Base-by-base conservation (phyloP, 2,329 filamentous ascomycete genomes). In the Paecilomyces sp. region DNA sequence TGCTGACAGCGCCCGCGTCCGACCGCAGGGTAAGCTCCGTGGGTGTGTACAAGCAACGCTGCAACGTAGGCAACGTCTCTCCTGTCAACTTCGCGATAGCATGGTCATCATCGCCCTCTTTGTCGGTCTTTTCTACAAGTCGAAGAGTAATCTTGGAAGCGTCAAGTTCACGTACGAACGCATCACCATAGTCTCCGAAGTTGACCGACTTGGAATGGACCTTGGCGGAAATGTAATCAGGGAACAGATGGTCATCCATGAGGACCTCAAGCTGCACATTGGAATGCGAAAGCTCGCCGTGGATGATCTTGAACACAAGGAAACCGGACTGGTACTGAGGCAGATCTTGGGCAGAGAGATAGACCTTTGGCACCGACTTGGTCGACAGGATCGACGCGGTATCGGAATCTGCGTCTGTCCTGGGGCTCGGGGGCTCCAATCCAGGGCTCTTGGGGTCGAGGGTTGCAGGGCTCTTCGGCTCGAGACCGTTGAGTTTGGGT, bases 131-230 rank as follows among this genome's bases (percentile, higher is more conserved):
- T 69, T 93, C 89, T 52, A 91, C 87, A 55, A 97, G 82, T 60
- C 92, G 90, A 64, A 99, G 83, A 0, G 92, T 97, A 60, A 99
- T 86, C 65, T 89, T 90, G 2, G 94, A 99, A 67, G 97, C 92
- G 64, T 99, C 95, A n/a, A 99, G 83, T 74, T 99, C 94, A 62
- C 94, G 91, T 61, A 99, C 90, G 76, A 99, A 92, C 58, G 92
- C 94, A 75, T 99, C 94, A 55, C 93, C 92, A 80, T 83, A 92
- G 76, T 99, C 94, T 66, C 94, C 90, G 74, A 97, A 91, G 57
- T 85, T 89, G 70, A 87, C 84, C 11, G 82, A 79, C 66, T 82
- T 88, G 50, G 81, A 83, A 69, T 85, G 87, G 33, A 92, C 88
- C 64, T 87, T 91, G 0, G 89, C 86, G 11, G 92, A 95, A 1